These are phyloP conservation scores for Elsinoe australis DNA, from an alignment of 2,329 filamentous ascomycete species.

Conservation along the genomic window DNA sequence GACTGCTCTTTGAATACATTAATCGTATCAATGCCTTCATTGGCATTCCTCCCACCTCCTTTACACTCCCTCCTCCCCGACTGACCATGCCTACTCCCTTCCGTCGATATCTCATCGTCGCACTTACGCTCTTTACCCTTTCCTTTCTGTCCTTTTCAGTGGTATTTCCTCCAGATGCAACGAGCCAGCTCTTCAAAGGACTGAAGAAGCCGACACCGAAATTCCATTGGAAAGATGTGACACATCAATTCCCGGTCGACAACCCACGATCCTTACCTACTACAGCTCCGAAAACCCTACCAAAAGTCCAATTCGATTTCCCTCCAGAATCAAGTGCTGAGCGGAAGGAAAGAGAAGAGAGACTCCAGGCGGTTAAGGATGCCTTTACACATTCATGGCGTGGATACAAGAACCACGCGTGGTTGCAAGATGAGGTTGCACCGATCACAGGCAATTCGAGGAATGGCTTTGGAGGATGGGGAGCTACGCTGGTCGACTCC, in stretches of 20 bases:
- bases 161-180: not conserved
- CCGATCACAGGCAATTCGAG: slow-evolving; percentile 56
- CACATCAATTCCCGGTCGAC: slow-evolving; percentile 58
- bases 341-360: slow-evolving; percentile 55
- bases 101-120: not conserved
- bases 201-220: slow-evolving; percentile 3
- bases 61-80: slow-evolving; percentile 1
- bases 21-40: not conserved
- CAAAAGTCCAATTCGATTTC: slow-evolving; percentile 68
- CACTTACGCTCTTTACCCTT: slow-evolving; percentile 18
- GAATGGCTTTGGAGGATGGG: slow-evolving; percentile 87
- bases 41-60: not conserved
- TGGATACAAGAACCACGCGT: slow-evolving; percentile 72
- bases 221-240: slow-evolving; percentile 29
- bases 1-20: not conserved
- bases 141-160: slow-evolving; percentile 14
- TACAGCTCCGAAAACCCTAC: slow-evolving; percentile 59
- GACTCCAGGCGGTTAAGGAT: slow-evolving; percentile 59
- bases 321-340: slow-evolving; percentile 52
- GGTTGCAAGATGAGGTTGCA: slow-evolving; percentile 76
- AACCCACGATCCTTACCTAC: slow-evolving; percentile 67
- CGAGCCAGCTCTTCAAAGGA: slow-evolving; percentile 9
- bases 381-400: slow-evolving; percentile 74
- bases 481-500: slow-evolving; percentile 75
- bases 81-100: slow-evolving; percentile 4